phyloP scores from a whole-genome alignment of 2,329 filamentous ascomycete genomes.

The Septoria petroselini region DNA sequence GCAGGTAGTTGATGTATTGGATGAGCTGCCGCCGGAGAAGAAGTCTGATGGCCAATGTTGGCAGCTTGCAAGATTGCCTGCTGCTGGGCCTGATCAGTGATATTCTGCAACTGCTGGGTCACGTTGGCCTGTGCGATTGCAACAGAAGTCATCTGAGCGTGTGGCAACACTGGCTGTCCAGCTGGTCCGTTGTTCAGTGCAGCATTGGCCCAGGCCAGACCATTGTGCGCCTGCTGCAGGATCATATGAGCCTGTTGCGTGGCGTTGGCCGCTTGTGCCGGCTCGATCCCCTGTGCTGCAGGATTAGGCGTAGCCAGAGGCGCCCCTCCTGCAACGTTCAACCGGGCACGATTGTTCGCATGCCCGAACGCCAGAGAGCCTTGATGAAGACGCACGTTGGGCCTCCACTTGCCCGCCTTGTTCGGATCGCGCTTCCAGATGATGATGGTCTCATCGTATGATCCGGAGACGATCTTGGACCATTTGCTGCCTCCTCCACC shows the following conservation, averaged over 20 bases:
- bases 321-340: constrained; percentile 10
- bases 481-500: constrained; percentile 86
- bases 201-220: constrained; percentile 21
- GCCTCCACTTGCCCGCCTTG: constrained; percentile 74
- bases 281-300: constrained; percentile 7
- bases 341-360: constrained; percentile 7
- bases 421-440: constrained; percentile 78
- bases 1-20: constrained; percentile 3
- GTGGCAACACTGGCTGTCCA: constrained; percentile 12
- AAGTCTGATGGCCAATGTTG: neutral
- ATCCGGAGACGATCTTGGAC: constrained; percentile 93
- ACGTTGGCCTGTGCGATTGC: constrained; percentile 20
- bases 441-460: constrained; percentile 92
- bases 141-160: constrained; percentile 21
- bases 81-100: constrained; percentile 19
- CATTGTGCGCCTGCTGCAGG: constrained; percentile 24
- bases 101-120: constrained; percentile 19
- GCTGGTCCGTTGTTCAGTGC: constrained; percentile 15
- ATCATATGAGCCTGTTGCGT: constrained; percentile 21
- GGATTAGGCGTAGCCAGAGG: constrained; percentile 16
- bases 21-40: neutral
- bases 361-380: constrained; percentile 21
- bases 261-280: constrained; percentile 15
- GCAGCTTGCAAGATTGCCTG: neutral
- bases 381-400: constrained; percentile 58